A percentile compares a stretch with the other conserved stretches of the same genome.
phyloP scores from a whole-genome alignment of 306 rosid species.

The Mimosa bimucronata region DNA sequence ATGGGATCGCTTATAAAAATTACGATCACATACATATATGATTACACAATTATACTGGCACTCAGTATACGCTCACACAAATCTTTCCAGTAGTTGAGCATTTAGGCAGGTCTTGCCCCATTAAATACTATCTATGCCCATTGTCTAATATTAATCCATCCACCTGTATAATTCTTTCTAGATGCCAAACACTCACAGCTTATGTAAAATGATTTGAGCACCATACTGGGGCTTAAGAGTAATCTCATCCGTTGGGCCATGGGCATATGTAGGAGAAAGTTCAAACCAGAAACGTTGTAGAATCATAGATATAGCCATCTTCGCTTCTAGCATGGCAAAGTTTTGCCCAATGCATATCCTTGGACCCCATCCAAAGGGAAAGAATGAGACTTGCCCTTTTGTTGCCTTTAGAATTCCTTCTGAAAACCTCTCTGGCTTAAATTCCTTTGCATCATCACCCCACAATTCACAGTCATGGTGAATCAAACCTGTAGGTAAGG shows the following conservation, averaged over 20 bases:
- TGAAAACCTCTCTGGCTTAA: conserved; percentile 66
- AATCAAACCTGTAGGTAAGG: conserved; percentile 39
- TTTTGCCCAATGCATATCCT: conserved; percentile 67
- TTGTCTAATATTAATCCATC: too few relatives aligned
- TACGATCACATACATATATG: too few relatives aligned
- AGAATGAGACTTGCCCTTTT: conserved; percentile 40
- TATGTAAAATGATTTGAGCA: conserved; percentile 42
- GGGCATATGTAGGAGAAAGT: conserved; percentile 48
- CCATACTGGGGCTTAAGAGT: conserved; percentile 47
- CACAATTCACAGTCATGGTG: conserved; percentile 54
- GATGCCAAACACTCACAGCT: neutral
- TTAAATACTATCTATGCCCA: too few relatives aligned
- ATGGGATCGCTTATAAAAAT: too few relatives aligned
- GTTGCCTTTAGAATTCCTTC: conserved; percentile 60
- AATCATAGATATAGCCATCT: conserved; percentile 43
- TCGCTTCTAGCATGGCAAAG: conserved; percentile 49
- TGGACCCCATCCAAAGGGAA: conserved; percentile 74
- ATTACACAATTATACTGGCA: too few relatives aligned
- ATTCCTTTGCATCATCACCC: conserved; percentile 62
- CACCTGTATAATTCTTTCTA: too few relatives aligned
- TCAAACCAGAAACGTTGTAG: conserved; percentile 51
- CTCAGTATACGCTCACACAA: too few relatives aligned
- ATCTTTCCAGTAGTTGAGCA: too few relatives aligned
- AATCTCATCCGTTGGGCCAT: conserved; percentile 27
- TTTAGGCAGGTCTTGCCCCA: too few relatives aligned